Base-by-base conservation (phyloP, 2,329 filamentous ascomycete species). In the Colletotrichum somersetense region DNA sequence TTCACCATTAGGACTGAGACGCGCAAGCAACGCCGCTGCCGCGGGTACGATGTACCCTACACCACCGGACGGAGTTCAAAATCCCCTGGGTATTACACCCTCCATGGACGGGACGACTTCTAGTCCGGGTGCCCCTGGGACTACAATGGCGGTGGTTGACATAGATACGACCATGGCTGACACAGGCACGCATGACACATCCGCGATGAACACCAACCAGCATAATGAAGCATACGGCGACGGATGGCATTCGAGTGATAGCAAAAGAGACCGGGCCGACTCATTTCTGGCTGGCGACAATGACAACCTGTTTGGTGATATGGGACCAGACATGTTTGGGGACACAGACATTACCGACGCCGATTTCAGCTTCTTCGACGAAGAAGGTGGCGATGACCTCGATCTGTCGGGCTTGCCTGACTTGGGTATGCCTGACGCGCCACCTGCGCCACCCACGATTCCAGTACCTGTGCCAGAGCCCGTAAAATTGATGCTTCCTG, bases 281-380 rank as follows among this genome's bases (percentile, higher is more conserved):
- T 78, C 79, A 57, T 83, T 83, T 40, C 78, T 85, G 30, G 83
- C 86, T 6, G 79, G 80, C 42, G 87, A 87, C 33, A 83, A 86
- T 11, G 88, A 89, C 40, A 86, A 91, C 75, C 83, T 94, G 6
- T 93, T 93, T 77, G 91, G 88, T 26, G 91, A 93, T 66, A 85
- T 93, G 75, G 90, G 90, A 16, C 89, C 88, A 11, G 91, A 93
- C 75, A 88, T 92, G 75, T 94, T 93, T 80, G 90, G 87, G n/a
- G 89, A 91, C n/a, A 88, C 89, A 74, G 89, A 91, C 75, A 86
- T 96, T n/a, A 95, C 92, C 1, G 93, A 96, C 75, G 93, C 90
- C 7, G 93, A 96, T 77, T 96, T 96, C 79, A 93, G 89, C 78
- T 96, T 95, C 80, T 96, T 96, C 75, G 93, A 96, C 76, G 91